Conservation (phyloP, 495 filamentous ascomycete species). For the Hyphodiscus hymeniophilus region DNA sequence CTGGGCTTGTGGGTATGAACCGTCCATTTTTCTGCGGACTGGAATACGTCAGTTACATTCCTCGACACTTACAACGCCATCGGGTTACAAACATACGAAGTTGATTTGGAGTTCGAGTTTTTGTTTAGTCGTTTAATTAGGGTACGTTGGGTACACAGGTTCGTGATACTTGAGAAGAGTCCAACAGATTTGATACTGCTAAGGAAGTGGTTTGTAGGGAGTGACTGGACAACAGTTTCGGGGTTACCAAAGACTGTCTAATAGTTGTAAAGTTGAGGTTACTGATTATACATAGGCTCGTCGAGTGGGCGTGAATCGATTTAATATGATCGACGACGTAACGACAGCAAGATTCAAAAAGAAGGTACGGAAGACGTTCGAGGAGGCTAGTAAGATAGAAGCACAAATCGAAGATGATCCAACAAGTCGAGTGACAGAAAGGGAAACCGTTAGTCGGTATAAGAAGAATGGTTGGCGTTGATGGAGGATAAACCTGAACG, state of each 20-base stretch:
- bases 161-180: not conserved
- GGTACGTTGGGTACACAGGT: constrained; percentile 7
- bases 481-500: constrained; percentile 18
- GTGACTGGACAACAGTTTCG: constrained; percentile 25
- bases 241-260: constrained; percentile 21
- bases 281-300: constrained; percentile 24
- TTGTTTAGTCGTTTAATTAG: constrained; percentile 12
- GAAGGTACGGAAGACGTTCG: constrained; percentile 24
- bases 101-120: not conserved
- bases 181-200: constrained; percentile 1
- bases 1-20: constrained; percentile 30
- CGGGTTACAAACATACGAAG: constrained; percentile 9
- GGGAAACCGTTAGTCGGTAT: constrained; percentile 21
- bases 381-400: constrained; percentile 11
- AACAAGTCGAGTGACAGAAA: constrained; percentile 18
- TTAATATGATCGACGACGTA: constrained; percentile 10
- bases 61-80: not conserved
- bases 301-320: constrained; percentile 8
- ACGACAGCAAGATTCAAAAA: constrained; percentile 21
- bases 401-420: constrained; percentile 23
- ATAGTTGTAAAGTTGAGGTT: constrained; percentile 15
- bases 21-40: constrained; percentile 19
- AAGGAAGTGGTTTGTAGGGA: constrained; percentile 17
- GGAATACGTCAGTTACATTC: constrained; percentile 11
- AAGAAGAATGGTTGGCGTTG: constrained; percentile 19